A percentile compares a stretch with the other conserved stretches of the same genome.
Conservation (phyloP, 2,329 filamentous ascomycete species). For the Fusarium continuum region DNA sequence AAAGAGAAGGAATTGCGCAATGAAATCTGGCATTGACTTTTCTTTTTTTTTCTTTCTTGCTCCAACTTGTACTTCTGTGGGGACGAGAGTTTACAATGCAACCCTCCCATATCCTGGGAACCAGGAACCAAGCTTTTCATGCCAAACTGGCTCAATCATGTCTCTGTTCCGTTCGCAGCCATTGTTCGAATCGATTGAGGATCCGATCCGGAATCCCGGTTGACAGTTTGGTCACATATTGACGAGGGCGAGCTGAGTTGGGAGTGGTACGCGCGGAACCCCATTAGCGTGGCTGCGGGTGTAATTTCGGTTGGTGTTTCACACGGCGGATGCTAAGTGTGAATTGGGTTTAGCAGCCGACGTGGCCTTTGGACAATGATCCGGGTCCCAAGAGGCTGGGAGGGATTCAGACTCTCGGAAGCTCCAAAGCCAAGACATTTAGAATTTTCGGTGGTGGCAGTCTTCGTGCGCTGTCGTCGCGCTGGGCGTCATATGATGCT, state of each 20-base stretch:
- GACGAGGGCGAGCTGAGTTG: slow-evolving; percentile 5
- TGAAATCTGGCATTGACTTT: slow-evolving; percentile 2
- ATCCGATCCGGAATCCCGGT: slow-evolving; percentile 25
- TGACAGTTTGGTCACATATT: slow-evolving; percentile 23
- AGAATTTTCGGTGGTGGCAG: slow-evolving; percentile 11
- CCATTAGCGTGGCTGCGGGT: slow-evolving; percentile 44
- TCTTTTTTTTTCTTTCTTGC: neutral
- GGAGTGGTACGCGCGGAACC: slow-evolving; percentile 30
- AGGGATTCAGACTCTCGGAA: slow-evolving; percentile 21
- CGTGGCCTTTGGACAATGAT: slow-evolving; percentile 35
- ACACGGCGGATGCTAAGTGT: slow-evolving; percentile 35
- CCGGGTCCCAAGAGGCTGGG: slow-evolving; percentile 30
- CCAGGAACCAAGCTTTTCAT: slow-evolving; percentile 31
- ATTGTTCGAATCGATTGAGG: slow-evolving; percentile 1
- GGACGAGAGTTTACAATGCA: slow-evolving; percentile 9
- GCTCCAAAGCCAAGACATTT: slow-evolving; percentile 27
- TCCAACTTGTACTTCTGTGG: slow-evolving; percentile 13
- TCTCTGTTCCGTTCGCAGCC: slow-evolving; percentile 16
- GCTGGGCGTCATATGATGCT: slow-evolving; percentile 20
- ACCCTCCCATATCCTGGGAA: slow-evolving; percentile 7
- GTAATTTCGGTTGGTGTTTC: slow-evolving; percentile 51
- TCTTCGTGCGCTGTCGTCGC: neutral
- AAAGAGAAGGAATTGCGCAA: neutral
- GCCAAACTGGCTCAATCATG: slow-evolving; percentile 25
- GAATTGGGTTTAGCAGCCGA: slow-evolving; percentile 39